Percentiles rank a stretch among this genome's conserved stretches.
These are phyloP conservation scores for Ulota crispa DNA, from an alignment of 225 moss, liverwort and hornwort species.

Conservation along the genomic window DNA sequence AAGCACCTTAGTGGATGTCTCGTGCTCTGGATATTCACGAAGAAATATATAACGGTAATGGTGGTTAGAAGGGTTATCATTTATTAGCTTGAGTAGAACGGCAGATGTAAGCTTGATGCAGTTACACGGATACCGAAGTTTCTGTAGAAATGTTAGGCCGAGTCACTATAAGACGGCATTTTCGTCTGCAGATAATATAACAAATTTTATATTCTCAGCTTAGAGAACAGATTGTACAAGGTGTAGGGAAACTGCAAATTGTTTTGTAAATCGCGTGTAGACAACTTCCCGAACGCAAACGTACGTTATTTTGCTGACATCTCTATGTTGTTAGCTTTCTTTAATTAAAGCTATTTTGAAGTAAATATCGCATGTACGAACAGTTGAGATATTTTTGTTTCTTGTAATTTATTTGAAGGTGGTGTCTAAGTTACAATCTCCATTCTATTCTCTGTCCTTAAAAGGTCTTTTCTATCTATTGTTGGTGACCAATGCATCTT, in stretches of 20 bases:
- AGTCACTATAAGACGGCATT: not conserved
- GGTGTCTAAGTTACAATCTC: too few species aligned
- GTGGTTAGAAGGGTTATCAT: not conserved
- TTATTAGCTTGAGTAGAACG: not conserved
- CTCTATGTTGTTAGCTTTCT: not conserved
- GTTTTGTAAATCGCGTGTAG: not conserved
- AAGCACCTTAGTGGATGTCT: not conserved
- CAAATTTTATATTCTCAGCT: not conserved
- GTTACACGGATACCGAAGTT: not conserved
- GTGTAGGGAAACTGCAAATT: constrained; percentile 8
- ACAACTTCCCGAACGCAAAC: not conserved
- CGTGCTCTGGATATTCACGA: constrained; percentile 15
- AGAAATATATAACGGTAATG: not conserved
- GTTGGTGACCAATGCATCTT: not conserved
- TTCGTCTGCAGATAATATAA: not conserved
- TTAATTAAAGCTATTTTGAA: not conserved
- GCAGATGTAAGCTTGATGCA: not conserved
- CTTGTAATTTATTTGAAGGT: not conserved
- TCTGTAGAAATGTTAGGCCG: constrained; percentile 8
- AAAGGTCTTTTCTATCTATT: too few species aligned
- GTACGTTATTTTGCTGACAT: constrained; percentile 16
- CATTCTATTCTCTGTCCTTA: not conserved
- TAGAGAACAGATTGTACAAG: constrained; percentile 1
- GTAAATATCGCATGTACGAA: not conserved
- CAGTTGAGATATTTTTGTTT: not conserved